phyloP scores from a whole-genome alignment of 2,329 filamentous ascomycete genomes.

The Alternaria gansuensis region DNA sequence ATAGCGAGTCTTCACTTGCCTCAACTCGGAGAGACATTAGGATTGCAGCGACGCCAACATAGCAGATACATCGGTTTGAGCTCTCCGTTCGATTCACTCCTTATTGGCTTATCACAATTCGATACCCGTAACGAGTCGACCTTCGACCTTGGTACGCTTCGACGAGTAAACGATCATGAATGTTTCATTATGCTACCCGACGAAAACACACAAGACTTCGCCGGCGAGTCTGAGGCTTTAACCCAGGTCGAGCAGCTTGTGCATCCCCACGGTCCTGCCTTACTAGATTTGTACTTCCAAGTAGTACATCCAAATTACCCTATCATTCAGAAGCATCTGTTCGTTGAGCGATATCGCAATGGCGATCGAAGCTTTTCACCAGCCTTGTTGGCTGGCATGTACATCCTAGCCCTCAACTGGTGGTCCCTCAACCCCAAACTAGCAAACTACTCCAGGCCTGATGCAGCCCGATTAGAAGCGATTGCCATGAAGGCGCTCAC shows the following conservation, averaged over 20 bases:
- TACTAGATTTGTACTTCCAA: slow-evolving; percentile 83
- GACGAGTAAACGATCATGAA: slow-evolving; percentile 79
- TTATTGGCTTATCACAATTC: slow-evolving; percentile 82
- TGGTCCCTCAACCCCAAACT: slow-evolving; percentile 79
- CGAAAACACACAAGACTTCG: slow-evolving; percentile 73
- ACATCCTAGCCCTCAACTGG: slow-evolving; percentile 87
- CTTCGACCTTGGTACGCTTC: slow-evolving; percentile 68
- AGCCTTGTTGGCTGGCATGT: slow-evolving; percentile 79
- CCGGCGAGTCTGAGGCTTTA: slow-evolving; percentile 73
- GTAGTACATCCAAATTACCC: slow-evolving; percentile 83
- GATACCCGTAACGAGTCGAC: slow-evolving; percentile 83
- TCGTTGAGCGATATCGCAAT: slow-evolving; percentile 78
- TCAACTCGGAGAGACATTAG: slow-evolving; percentile 63
- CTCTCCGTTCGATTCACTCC: slow-evolving; percentile 82
- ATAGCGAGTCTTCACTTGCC: slow-evolving; percentile 46
- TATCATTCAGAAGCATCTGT: slow-evolving; percentile 82
- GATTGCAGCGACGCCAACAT: slow-evolving; percentile 78
- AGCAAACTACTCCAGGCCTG: slow-evolving; percentile 70
- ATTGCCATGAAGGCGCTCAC: slow-evolving; percentile 76
- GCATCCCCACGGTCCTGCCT: slow-evolving; percentile 75
- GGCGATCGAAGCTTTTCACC: slow-evolving; percentile 78
- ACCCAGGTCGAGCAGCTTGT: slow-evolving; percentile 80
- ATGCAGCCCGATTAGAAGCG: slow-evolving; percentile 76
- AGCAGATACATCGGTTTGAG: slow-evolving; percentile 86
- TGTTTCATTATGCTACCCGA: slow-evolving; percentile 85